Evolutionary conservation across 2,329 filamentous ascomycete genomes (phyloP).

Genomic region (Cercospora sp.): DNA sequence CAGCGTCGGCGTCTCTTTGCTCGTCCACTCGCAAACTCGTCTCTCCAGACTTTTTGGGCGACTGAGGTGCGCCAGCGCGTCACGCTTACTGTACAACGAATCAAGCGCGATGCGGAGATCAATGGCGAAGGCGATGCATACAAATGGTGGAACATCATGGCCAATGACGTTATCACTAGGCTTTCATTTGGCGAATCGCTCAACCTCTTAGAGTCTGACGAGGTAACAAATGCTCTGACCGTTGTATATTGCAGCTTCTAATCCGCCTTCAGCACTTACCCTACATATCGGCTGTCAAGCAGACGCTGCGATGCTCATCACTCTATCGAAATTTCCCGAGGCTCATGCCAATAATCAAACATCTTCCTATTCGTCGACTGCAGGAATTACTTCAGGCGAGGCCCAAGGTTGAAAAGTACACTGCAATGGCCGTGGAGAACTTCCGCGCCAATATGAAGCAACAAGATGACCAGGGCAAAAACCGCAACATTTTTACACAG

Average conservation of each 20-base stretch:
- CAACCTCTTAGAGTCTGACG: constrained; percentile 35
- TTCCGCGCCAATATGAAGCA: constrained; percentile 17
- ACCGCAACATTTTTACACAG: constrained; percentile 25
- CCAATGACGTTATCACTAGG: constrained; percentile 42
- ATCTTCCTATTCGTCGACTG: constrained; percentile 21
- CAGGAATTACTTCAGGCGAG: constrained; percentile 23
- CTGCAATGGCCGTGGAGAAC: constrained; percentile 22
- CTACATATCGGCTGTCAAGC: constrained; percentile 24
- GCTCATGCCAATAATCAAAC: constrained; percentile 20
- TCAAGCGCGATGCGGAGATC: constrained; percentile 32
- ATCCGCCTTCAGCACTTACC: constrained; percentile 14
- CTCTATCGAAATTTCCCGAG: constrained; percentile 24
- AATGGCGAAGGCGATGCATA: constrained; percentile 40
- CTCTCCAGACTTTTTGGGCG: constrained; percentile 41
- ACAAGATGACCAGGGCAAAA: constrained; percentile 7
- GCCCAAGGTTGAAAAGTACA: constrained; percentile 24
- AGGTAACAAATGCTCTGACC: constrained; percentile 8
- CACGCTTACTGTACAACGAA: constrained; percentile 35
- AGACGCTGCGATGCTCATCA: constrained; percentile 21
- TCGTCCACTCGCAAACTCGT: constrained; percentile 38
- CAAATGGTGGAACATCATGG: constrained; percentile 44
- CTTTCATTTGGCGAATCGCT: constrained; percentile 44
- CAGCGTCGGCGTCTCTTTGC: constrained; percentile 40
- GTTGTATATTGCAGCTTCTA: not conserved
- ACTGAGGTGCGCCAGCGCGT: constrained; percentile 38